Base-by-base conservation (phyloP, 345 rosid genomes). In the Eutrema japonicum region DNA sequence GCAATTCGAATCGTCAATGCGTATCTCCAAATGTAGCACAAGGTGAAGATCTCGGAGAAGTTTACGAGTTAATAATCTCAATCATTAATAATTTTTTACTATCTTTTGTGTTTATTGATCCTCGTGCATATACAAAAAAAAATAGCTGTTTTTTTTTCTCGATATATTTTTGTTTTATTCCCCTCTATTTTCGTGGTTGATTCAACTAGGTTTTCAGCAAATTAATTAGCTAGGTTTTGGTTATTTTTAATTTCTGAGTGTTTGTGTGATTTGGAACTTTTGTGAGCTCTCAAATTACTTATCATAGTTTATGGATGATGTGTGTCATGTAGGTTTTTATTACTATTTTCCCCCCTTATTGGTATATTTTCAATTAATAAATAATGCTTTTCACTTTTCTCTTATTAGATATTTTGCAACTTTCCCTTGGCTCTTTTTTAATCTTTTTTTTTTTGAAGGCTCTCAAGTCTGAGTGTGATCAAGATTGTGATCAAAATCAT, bases 1-100 rank as follows among this genome's bases (percentile, higher is more conserved):
- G 73, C 91, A 86, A 36, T 80, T 88, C 47, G 86, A 79, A 66
- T 62, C 86, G 52, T 84, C 81, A 73, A 78, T 72, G 70, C 78
- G 47, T 78, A 57, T 78, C 78, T 78, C 75, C 78, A 72, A 73
- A 78, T 78, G 81, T 73, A 78, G 81, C 70, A 73, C 70, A 70
- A 36, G 59, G 63, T 72, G 64, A 38, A 59, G 77, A 70, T 77
- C 60, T 70, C 47, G 49, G 71, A 38, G 67, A 70, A 32, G 26
- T 64, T 22, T 29, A 52, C 35, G 56, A 68, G 74, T 69, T 68
- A 68, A 61, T 29, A 27, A 52, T 18, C 1, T 22, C 26, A 9
- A 61, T 53, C 60, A 12, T 72, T 75, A 60, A 60, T 68, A 61
- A 30, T 46, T 61, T 56, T n/a, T 32, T 38, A 35, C 38, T 18